These are phyloP conservation scores for Solanum corneliomulleri DNA, from an alignment of 257 asterid genomes.

Conservation along the genomic window DNA sequence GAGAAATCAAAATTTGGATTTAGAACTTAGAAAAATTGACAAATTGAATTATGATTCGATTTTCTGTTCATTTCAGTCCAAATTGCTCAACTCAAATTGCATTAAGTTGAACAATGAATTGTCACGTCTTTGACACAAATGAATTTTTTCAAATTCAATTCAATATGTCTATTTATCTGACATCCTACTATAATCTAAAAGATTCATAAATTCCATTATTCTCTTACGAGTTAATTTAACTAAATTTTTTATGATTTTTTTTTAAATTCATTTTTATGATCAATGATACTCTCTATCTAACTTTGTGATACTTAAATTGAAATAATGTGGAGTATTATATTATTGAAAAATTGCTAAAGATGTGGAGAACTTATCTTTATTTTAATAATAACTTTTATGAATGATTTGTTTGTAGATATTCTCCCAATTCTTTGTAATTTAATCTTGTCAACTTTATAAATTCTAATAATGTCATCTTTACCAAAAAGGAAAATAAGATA, in stretches of 20 bases:
- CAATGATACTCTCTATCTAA: background rate
- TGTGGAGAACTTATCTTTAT: background rate
- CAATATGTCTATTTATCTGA: background rate
- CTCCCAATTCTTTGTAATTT: background rate
- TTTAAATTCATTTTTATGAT: background rate
- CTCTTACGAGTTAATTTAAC: background rate
- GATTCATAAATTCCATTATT: background rate
- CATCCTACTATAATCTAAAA: background rate
- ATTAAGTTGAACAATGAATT: accelerated
- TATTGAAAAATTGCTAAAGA: background rate
- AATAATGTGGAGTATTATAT: background rate
- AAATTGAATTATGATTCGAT: background rate
- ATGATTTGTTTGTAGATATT: background rate
- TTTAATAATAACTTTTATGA: background rate
- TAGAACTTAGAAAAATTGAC: background rate
- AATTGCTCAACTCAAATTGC: background rate
- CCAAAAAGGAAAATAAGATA: background rate
- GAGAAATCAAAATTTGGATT: background rate
- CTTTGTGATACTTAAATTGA: background rate
- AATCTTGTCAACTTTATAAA: background rate
- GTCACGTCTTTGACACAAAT: background rate
- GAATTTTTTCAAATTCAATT: background rate
- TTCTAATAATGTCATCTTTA: background rate
- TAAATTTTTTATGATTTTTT: background rate
- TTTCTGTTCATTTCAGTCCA: background rate